Evolutionary conservation across 2,329 filamentous ascomycete species (phyloP), one percentile per base, ranked within the genome.

Genomic region (Dactylellina parvicollis): DNA sequence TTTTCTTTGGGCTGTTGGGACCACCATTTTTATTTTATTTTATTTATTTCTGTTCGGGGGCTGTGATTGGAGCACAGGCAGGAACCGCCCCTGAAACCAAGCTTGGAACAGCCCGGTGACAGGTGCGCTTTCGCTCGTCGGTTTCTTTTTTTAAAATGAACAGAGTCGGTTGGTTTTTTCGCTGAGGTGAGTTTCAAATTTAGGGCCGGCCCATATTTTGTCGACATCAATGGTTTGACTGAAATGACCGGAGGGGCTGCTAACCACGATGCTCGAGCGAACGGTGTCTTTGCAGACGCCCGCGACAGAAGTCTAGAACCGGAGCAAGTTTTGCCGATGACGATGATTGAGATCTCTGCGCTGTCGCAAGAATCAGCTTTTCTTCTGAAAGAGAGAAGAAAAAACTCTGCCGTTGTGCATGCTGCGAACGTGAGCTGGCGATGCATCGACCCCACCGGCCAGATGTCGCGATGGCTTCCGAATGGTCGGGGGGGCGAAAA

Each of bases 171-270:
- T 55, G 26, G 54, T 16, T 32, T 49, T 55, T 46, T 42, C 52
- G n/a, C 38, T 72, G 42, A 54, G 67, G 47, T 47, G 36, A 40
- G 67, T 72, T 72, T 72, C 67, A 72, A 52, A 36, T 72, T 42
- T 52, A 42, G 50, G 59, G 60, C 20, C 24, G 66, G 52, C 30
- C 55, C 34, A 46, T 72, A 59, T 59, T 59, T 72, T 28, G 52
- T 65, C 59, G 59, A 72, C 67, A 57, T 44, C 57, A 72, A 24
- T 34, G 52, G 67, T 65, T 72, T 72, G 59, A 36, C 14, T 54
- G 32, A 65, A 72, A 65, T 72, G 60, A 72, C 30, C 34, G 59
- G 54, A 72, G 67, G 67, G 67, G 59, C 59, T 42, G 42, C 46
- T 54, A 52, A 52, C 28, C 57, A 55, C 18, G 50, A 57, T 57